These are phyloP conservation scores for Grosmannia clavigera DNA, from an alignment of 2,329 filamentous ascomycete genomes.

Conservation along the genomic window DNA sequence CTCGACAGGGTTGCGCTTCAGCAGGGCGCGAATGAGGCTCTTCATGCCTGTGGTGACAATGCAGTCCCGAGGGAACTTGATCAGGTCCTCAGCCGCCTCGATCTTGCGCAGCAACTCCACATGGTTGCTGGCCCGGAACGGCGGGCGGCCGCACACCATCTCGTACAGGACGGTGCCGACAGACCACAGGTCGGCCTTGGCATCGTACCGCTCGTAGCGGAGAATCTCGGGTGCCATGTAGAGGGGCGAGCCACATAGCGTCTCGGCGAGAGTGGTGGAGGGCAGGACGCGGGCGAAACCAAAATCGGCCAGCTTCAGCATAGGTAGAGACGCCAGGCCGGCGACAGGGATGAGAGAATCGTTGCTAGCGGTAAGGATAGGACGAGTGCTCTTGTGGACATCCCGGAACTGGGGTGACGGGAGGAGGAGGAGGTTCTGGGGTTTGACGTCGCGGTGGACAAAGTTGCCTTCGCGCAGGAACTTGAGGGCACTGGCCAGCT, in stretches of 20 bases:
- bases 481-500: constrained; percentile 80
- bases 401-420: constrained; percentile 64
- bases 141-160: constrained; percentile 83
- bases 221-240: constrained; percentile 99
- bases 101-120: constrained; percentile 89
- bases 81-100: constrained; percentile 73
- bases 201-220: constrained; percentile 93
- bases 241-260: constrained; percentile 86
- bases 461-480: constrained; percentile 78
- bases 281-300: constrained; percentile 93
- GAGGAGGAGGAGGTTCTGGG: constrained; percentile 85
- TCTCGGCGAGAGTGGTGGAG: constrained; percentile 84
- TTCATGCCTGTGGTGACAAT: constrained; percentile 67
- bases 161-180: constrained; percentile 92
- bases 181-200: constrained; percentile 95
- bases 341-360: constrained; percentile 70
- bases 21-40: constrained; percentile 60
- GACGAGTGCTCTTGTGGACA: constrained; percentile 46
- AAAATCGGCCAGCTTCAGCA: constrained; percentile 97
- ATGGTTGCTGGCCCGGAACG: constrained; percentile 86
- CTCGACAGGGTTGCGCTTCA: constrained; percentile 79
- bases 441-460: constrained; percentile 94
- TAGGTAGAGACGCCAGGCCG: constrained; percentile 74
- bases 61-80: constrained; percentile 67
- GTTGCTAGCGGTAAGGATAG: constrained; percentile 64